phyloP scores from a whole-genome alignment of 495 filamentous ascomycete species.

The Hypoxylon crocopeplum region DNA sequence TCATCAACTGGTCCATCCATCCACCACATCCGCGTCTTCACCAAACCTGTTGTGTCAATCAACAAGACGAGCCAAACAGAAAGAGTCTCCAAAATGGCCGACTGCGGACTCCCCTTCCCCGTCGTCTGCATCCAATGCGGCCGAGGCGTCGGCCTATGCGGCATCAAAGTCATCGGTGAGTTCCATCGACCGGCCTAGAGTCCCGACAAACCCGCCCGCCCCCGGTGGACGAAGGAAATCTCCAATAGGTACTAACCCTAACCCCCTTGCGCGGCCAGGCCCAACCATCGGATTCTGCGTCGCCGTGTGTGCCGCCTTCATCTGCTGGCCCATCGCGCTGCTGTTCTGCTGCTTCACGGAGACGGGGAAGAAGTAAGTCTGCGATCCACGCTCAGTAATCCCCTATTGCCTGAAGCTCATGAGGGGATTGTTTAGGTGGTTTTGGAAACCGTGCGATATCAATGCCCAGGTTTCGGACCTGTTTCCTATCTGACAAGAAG shows the following conservation, averaged over 20 bases:
- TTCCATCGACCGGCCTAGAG: neutral
- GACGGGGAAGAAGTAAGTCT: constrained; percentile 36
- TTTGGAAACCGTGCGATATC: constrained; percentile 39
- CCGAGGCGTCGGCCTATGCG: constrained; percentile 34
- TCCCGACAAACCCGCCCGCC: no score
- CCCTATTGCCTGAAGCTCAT: no score
- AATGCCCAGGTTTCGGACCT: constrained; percentile 34
- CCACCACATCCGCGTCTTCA: no score
- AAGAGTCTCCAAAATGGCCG: constrained; percentile 55
- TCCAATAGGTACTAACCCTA: neutral
- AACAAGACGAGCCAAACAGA: no score
- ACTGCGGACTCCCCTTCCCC: constrained; percentile 36
- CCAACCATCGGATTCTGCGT: constrained; percentile 37
- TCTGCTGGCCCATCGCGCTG: constrained; percentile 37
- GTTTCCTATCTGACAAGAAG: constrained; percentile 31
- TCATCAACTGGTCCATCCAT: no score
- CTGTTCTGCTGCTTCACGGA: constrained; percentile 39
- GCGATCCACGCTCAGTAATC: neutral
- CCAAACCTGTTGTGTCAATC: no score
- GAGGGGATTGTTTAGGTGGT: constrained; percentile 29
- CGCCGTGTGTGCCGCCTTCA: constrained; percentile 23
- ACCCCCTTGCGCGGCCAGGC: constrained; percentile 3
- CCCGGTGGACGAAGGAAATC: neutral
- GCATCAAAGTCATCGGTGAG: constrained; percentile 35
- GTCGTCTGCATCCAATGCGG: constrained; percentile 38